phyloP scores from a whole-genome alignment of 768 basidiomycete genomes.

The Neoboletus magnificus region DNA sequence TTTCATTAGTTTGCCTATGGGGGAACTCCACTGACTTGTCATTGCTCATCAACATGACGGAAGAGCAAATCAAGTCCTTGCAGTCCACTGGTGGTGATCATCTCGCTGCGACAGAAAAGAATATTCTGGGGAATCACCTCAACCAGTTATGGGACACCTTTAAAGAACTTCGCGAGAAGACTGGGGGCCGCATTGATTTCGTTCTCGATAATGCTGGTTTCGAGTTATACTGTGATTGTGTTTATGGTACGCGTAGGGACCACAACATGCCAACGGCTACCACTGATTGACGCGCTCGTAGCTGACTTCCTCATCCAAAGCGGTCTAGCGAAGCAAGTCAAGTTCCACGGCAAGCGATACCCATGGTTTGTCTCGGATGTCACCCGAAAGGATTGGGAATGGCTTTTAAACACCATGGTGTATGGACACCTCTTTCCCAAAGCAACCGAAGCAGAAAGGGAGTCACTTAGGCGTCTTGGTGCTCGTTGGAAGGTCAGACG shows the following conservation, averaged over 20 bases:
- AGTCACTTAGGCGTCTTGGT: conserved; percentile 77
- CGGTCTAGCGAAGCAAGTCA: conserved; percentile 78
- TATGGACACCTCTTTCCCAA: conserved; percentile 91
- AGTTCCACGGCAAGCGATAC: conserved; percentile 95
- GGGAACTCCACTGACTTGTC: conserved; percentile 96
- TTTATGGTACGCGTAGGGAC: conserved; percentile 59
- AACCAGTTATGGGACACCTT: conserved; percentile 69
- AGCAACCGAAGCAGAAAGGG: conserved; percentile 73
- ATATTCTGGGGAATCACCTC: conserved; percentile 88
- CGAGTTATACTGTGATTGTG: conserved; percentile 84
- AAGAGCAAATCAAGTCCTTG: conserved; percentile 94
- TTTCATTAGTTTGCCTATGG: conserved; percentile 81
- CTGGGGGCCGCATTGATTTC: conserved; percentile 75
- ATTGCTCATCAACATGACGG: conserved; percentile 94
- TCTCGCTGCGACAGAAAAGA: conserved; percentile 93
- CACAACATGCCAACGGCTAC: not conserved
- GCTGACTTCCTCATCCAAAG: conserved; percentile 94
- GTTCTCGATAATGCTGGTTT: conserved; percentile 82
- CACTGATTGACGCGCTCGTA: conserved; percentile 25
- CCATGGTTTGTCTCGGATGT: conserved; percentile 96
- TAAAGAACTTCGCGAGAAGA: conserved; percentile 62
- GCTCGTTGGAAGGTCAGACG: conserved; percentile 78
- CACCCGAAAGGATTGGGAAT: conserved; percentile 91
- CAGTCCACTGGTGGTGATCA: conserved; percentile 96
- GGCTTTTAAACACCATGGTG: conserved; percentile 85